A percentile compares a stretch with the other conserved stretches of the same genome.
Conservation (phyloP, 352 stramenopile species). For the Pythium angustatum region DNA sequence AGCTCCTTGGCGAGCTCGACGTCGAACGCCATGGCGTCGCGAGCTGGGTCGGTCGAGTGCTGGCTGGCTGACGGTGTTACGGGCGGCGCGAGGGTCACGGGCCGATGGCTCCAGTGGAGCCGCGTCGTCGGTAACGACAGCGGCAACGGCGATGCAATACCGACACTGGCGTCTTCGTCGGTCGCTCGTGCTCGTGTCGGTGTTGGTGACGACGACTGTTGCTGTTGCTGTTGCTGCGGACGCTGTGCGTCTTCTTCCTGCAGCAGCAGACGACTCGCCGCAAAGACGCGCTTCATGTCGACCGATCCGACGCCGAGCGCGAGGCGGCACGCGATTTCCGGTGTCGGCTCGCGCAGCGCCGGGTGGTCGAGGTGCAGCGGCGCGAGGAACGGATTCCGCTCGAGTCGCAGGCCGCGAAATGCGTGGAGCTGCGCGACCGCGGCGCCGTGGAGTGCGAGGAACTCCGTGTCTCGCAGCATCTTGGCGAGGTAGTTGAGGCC, state of each 20-base stretch:
- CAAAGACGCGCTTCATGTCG: constrained; percentile 60
- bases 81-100: constrained; percentile 21
- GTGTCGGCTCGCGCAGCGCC: constrained; percentile 35
- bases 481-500: constrained; percentile 81
- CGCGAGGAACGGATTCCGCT: constrained; percentile 69
- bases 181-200: too few species aligned
- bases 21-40: constrained; percentile 46
- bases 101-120: constrained; percentile 50
- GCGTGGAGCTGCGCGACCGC: constrained; percentile 36
- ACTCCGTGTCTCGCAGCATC: constrained; percentile 67
- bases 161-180: too few species aligned
- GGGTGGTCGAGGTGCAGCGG: constrained; percentile 60
- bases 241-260: constrained; percentile 37
- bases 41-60: not conserved
- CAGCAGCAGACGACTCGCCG: constrained; percentile 47
- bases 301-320: constrained; percentile 52
- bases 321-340: constrained; percentile 34
- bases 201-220: constrained; percentile 1
- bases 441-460: constrained; percentile 39
- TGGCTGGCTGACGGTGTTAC: constrained; percentile 15
- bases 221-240: not conserved
- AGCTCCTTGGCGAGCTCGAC: constrained; percentile 55
- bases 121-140: too few species aligned
- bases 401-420: constrained; percentile 48
- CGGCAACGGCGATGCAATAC: too few species aligned